Evolutionary conservation across 257 asterid species (phyloP), one percentile per base, ranked within the genome.

Genomic region (Paulownia fortunei): DNA sequence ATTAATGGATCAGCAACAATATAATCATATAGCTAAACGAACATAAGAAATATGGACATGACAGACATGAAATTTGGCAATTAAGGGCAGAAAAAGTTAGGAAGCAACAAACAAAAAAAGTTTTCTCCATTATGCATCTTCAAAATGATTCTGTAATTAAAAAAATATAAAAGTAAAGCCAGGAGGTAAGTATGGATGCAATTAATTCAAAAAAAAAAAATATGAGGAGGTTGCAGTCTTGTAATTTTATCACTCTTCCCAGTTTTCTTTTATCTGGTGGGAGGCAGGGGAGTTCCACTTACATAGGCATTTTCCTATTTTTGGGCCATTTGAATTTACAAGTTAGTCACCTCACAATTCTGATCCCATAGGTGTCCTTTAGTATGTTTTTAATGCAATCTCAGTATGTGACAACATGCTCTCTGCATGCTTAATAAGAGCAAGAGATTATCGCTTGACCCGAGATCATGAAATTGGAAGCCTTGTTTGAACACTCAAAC

Each of bases 1-100:
- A 3, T 21, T 46, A 69, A 6, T n/a, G 47, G 60, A 77, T 30
- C 19, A 56, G n/a, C 71, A 78, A 30, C 46, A 76, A 27, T 2
- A 26, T 16, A 37, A 37, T 56, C 37, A 72, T 12, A n/a, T n/a
- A 44, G 72, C 72, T 21, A 6, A 23, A 36, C 0, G 8, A 7
- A 15, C 27, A 41, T 15, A 23, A 5, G 32, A 39, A 2, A 18
- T 6, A 32, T 11, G 39, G 21, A 9, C 21, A 11, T 12, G 49
- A 8, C 12, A 47, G 44, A 47, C 16, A 2, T 19, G n/a, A 61
- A 24, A 76, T 6, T 59, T 10, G 23, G 51, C 72, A 10, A 61
- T 21, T 30, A n/a, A 44, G 42, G 15, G 12, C 71, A 16, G 9
- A 21, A 26, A 16, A 16, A 73, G 4, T 12, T 52, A 21, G 16